A percentile compares a stretch with the other conserved stretches of the same genome.
phyloP scores from a whole-genome alignment of 2,329 filamentous ascomycete species.

The Paracorniculantispora psalliotae region DNA sequence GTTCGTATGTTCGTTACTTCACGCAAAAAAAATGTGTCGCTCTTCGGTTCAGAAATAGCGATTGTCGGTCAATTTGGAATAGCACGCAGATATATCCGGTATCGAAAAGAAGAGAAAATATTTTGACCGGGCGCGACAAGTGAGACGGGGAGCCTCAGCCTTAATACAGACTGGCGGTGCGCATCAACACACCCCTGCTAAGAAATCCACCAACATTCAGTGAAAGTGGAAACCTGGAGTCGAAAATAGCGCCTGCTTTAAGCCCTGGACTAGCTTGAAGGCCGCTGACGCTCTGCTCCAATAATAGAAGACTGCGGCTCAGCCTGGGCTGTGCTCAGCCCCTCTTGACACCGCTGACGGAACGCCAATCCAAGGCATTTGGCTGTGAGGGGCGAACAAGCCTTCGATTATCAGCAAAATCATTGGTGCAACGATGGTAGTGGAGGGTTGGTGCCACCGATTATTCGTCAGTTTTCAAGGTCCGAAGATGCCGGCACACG shows the following conservation, averaged over 20 bases:
- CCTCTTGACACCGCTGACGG: neutral
- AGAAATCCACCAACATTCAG: neutral
- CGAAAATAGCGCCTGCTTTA: neutral
- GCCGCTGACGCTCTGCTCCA: neutral
- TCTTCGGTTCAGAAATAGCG: neutral
- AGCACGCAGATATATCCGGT: too few relatives aligned
- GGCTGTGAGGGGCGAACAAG: too few relatives aligned
- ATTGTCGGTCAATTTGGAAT: neutral
- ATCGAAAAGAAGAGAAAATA: neutral
- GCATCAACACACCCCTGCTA: neutral
- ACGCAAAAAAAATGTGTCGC: neutral
- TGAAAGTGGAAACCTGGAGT: neutral
- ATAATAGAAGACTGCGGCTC: neutral
- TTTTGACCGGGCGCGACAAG: neutral
- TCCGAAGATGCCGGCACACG: neutral
- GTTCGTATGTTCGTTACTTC: neutral
- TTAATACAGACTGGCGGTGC: neutral
- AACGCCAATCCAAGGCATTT: neutral
- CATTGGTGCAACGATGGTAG: neutral
- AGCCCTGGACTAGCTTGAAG: conserved; percentile 1
- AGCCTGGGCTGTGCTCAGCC: conserved; percentile 4
- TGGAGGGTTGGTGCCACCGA: neutral
- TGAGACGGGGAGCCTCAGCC: conserved; percentile 1
- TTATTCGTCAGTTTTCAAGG: neutral
- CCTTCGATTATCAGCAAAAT: too few relatives aligned